phyloP scores from a whole-genome alignment of 257 asterid genomes.

The Nyctanthes arbortristis region DNA sequence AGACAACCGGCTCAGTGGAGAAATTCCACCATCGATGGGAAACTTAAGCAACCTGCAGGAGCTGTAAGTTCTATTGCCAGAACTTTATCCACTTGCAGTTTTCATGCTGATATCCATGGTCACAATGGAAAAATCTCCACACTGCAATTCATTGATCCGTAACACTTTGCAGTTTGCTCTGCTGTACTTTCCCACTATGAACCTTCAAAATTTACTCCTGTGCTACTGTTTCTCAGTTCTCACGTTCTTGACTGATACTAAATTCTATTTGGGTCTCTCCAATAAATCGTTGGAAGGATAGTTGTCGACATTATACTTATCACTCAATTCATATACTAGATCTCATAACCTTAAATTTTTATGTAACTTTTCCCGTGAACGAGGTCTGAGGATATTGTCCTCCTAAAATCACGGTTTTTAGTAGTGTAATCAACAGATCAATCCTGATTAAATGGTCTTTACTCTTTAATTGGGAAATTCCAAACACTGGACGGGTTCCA shows the following conservation, averaged over 20 bases:
- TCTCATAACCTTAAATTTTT: not conserved
- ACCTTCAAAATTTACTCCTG: not conserved
- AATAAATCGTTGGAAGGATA: no score
- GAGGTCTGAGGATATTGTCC: not conserved
- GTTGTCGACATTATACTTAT: no score
- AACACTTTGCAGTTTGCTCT: no score
- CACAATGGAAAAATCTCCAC: not conserved
- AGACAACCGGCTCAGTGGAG: conserved; percentile 68
- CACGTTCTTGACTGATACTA: not conserved
- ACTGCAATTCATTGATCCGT: not conserved
- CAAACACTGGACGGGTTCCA: no score
- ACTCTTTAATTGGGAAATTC: not conserved
- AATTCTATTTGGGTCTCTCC: not conserved
- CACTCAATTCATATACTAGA: not conserved
- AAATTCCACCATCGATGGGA: conserved; percentile 68
- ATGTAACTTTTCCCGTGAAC: not conserved
- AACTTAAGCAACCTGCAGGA: conserved; percentile 46
- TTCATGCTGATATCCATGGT: not conserved
- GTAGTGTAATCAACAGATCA: not conserved
- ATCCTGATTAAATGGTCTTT: not conserved
- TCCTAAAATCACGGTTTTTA: not conserved
- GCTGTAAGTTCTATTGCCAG: conserved; percentile 58
- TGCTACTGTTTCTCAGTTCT: not conserved
- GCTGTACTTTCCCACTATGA: not conserved
- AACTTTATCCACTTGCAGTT: not conserved